phyloP scores from a whole-genome alignment of 371 early-diverging fungal genomes.

The Amoeboaphelidium occidentale region DNA sequence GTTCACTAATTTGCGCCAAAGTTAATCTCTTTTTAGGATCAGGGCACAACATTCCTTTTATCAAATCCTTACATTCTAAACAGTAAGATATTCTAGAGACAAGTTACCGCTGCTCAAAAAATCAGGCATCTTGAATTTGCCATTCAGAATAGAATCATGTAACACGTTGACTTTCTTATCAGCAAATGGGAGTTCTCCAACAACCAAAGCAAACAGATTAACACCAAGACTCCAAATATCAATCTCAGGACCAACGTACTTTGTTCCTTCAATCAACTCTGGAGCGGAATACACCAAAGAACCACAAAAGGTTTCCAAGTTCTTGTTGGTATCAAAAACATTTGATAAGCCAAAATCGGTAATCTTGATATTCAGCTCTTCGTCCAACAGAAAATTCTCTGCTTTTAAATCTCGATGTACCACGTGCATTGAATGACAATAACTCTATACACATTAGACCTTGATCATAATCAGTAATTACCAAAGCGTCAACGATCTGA shows the following conservation, averaged over 20 bases:
- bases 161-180: conserved; percentile 20
- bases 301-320: conserved; percentile 3
- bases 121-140: conserved; percentile 25
- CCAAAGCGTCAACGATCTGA: not conserved
- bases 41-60: too few species aligned
- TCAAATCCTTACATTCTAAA: too few species aligned
- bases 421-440: not conserved
- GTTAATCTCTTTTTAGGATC: too few species aligned
- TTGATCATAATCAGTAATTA: too few species aligned
- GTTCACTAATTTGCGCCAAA: too few species aligned
- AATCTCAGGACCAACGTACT: conserved; percentile 28
- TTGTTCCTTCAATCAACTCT: conserved; percentile 13
- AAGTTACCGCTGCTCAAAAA: too few species aligned
- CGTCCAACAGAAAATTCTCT: conserved; percentile 1
- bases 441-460: not conserved
- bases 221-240: conserved; percentile 33
- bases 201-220: conserved; percentile 24
- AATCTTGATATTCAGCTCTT: conserved; percentile 2
- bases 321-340: not conserved
- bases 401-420: conserved; percentile 1
- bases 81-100: too few species aligned
- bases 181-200: conserved; percentile 25
- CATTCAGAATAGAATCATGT: conserved; percentile 16
- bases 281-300: conserved; percentile 9
- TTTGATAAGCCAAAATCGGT: conserved; percentile 5